phyloP scores from a whole-genome alignment of 805 yeast species.

The Lachancea dasiensis region DNA sequence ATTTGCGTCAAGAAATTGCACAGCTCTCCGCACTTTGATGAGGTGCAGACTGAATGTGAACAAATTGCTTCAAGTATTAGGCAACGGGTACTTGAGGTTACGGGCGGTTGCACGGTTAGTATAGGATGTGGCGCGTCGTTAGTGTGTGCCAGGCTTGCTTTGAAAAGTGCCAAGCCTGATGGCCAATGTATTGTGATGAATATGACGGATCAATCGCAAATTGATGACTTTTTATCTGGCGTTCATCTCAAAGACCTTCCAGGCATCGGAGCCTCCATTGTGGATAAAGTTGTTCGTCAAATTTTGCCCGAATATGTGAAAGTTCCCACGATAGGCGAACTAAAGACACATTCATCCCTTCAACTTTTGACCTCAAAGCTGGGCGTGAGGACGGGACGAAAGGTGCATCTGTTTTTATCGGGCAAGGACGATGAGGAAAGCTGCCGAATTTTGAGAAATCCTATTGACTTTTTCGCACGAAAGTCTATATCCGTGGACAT shows the following conservation, averaged over 20 bases:
- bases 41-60: constrained; percentile 25
- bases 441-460: constrained; percentile 46
- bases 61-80: constrained; percentile 34
- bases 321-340: constrained; percentile 32
- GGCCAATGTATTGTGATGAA: constrained; percentile 46
- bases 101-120: constrained; percentile 62
- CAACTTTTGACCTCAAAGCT: constrained; percentile 39
- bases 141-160: constrained; percentile 68
- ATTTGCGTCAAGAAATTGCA: constrained; percentile 32
- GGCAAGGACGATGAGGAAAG: constrained; percentile 61
- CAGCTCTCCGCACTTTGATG: constrained; percentile 19
- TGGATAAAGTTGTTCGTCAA: constrained; percentile 6
- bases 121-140: constrained; percentile 75
- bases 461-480: constrained; percentile 45
- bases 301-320: constrained; percentile 14
- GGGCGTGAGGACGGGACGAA: constrained; percentile 68
- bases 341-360: constrained; percentile 32
- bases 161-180: constrained; percentile 73
- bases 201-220: constrained; percentile 30
- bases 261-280: constrained; percentile 47
- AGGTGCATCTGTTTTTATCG: constrained; percentile 50
- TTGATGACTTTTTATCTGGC: constrained; percentile 28
- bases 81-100: constrained; percentile 35
- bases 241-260: constrained; percentile 43
- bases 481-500: constrained; percentile 84